Evolutionary conservation across 306 rosid genomes (phyloP).

Genomic region (Rosa multiflora): DNA sequence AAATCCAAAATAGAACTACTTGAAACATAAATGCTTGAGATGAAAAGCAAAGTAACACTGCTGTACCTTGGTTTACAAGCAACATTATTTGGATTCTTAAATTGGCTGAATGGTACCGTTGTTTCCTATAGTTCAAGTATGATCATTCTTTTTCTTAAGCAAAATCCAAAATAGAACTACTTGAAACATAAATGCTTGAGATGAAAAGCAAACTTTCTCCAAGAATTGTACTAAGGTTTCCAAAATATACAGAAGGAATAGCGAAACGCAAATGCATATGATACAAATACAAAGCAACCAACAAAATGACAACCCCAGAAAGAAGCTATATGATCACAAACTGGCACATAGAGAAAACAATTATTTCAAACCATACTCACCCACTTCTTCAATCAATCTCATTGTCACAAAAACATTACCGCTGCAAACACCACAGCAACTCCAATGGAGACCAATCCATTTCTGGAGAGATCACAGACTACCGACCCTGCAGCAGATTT

Average conservation of each 20-base stretch:
- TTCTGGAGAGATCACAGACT: constrained; percentile 4
- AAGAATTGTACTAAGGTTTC: not conserved
- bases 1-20: too few species aligned
- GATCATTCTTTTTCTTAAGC: too few species aligned
- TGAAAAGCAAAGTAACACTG: not conserved
- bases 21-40: too few species aligned
- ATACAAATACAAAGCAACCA: not conserved
- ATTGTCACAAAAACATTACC: constrained; percentile 18
- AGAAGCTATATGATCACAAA: not conserved
- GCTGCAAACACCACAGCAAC: constrained; percentile 29
- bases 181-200: too few species aligned
- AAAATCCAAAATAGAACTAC: too few species aligned
- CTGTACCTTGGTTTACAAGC: too few species aligned
- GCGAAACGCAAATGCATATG: not conserved
- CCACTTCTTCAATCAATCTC: not conserved
- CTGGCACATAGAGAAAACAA: not conserved
- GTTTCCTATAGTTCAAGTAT: too few species aligned
- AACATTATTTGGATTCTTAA: too few species aligned
- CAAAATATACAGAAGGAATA: not conserved
- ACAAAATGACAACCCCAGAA: not conserved
- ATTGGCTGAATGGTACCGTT: too few species aligned
- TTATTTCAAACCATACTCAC: constrained; percentile 13
- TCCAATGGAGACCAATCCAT: constrained; percentile 27
- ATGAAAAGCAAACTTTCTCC: not conserved
- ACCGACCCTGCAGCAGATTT: constrained; percentile 35